phyloP scores from a whole-genome alignment of 1,284 basidiomycete species.

The Cystobasidiaceae sp. region DNA sequence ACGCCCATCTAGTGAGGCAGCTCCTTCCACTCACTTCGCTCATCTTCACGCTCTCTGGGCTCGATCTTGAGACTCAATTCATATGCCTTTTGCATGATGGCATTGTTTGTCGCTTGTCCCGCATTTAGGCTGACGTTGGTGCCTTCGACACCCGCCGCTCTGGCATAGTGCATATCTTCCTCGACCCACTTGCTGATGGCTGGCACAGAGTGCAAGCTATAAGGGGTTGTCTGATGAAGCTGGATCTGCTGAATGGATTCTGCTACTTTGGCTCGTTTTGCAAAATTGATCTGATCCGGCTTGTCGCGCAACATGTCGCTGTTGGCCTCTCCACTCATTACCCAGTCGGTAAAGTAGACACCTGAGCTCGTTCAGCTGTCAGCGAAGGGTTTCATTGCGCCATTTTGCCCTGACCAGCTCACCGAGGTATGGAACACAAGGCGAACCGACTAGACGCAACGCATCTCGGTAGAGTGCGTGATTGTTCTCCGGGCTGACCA shows the following conservation, averaged over 20 bases:
- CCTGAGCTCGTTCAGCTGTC: constrained; percentile 53
- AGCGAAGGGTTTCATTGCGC: background rate
- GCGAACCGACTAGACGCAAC: constrained; percentile 78
- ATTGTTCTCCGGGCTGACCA: constrained; percentile 61
- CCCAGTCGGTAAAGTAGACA: constrained; percentile 89
- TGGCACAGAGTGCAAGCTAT: constrained; percentile 71
- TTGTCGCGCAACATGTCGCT: constrained; percentile 66
- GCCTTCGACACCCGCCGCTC: background rate
- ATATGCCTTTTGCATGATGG: constrained; percentile 18
- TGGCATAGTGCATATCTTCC: constrained; percentile 9
- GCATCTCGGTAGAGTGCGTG: constrained; percentile 85
- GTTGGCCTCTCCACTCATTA: constrained; percentile 98
- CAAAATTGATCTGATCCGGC: constrained; percentile 80
- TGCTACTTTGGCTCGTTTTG: constrained; percentile 86
- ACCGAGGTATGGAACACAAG: constrained; percentile 98
- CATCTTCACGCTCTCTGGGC: constrained; percentile 26
- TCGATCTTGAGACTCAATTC: constrained; percentile 21
- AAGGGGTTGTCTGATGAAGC: constrained; percentile 85
- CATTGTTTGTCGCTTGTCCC: background rate
- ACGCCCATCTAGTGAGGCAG: background rate
- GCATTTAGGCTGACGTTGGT: background rate
- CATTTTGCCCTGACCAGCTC: constrained; percentile 40
- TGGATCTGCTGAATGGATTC: constrained; percentile 96
- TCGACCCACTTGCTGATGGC: constrained; percentile 54
- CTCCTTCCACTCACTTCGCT: constrained; percentile 16